A percentile compares a stretch with the other conserved stretches of the same genome.
phyloP scores from a whole-genome alignment of 768 basidiomycete species.

The Amylocystis lapponica region DNA sequence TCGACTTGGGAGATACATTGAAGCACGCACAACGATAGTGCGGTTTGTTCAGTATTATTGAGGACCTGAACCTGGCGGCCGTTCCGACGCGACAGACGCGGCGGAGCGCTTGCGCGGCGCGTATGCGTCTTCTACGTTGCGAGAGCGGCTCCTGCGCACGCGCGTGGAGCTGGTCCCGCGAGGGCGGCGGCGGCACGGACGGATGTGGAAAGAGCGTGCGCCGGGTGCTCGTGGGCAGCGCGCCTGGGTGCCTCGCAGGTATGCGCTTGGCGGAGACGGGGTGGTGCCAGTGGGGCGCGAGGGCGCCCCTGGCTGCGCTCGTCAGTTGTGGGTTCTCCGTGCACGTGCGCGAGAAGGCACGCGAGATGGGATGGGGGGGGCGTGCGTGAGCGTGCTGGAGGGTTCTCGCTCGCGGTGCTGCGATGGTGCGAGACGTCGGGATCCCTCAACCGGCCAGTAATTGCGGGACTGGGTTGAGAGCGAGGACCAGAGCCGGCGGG shows the following conservation, averaged over 20 bases:
- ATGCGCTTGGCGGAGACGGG: constrained; percentile 4
- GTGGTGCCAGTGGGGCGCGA: too few relatives aligned
- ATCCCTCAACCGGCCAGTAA: constrained; percentile 5
- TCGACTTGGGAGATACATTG: too few relatives aligned
- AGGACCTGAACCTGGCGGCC: too few relatives aligned
- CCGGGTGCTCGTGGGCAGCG: neutral
- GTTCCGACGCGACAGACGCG: constrained; percentile 1
- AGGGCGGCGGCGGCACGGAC: constrained; percentile 9
- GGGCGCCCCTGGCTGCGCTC: too few relatives aligned
- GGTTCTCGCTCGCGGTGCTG: constrained; percentile 16
- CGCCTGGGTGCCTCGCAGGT: constrained; percentile 6
- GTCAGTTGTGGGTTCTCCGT: too few relatives aligned
- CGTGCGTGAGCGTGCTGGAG: constrained; percentile 6
- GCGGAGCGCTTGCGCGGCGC: constrained; percentile 7
- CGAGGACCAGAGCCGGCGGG: constrained; percentile 37
- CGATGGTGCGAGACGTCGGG: constrained; percentile 8
- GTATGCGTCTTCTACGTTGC: too few relatives aligned
- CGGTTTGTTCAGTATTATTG: too few relatives aligned
- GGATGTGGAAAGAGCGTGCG: neutral
- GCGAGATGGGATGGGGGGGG: constrained; percentile 1
- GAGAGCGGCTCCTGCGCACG: neutral
- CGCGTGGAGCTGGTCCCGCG: constrained; percentile 2
- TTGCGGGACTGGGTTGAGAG: constrained; percentile 19
- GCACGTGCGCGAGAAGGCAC: too few relatives aligned
- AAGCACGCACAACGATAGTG: too few relatives aligned